Base-by-base conservation (phyloP, 805 yeast genomes). In the Saccharomycopsis sp. region DNA sequence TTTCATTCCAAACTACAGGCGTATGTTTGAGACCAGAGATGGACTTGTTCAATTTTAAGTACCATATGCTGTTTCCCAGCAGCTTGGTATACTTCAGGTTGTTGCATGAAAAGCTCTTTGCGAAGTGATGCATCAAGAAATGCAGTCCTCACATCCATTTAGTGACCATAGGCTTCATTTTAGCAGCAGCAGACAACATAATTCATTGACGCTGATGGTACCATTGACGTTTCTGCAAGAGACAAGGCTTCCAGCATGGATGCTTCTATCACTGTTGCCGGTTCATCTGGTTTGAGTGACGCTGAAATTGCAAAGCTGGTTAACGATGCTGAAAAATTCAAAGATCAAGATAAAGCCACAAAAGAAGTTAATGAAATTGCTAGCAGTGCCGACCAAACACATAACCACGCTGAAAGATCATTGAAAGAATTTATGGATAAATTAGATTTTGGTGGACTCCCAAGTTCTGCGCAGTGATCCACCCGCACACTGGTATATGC, bases 141-240 rank as follows among this genome's bases (percentile, higher is more conserved):
- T n/a, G n/a, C n/a, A n/a, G n/a, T n/a, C n/a, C n/a, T n/a, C n/a
- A n/a, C n/a, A n/a, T n/a, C n/a, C n/a, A n/a, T n/a, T n/a, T n/a
- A n/a, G n/a, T n/a, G n/a, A n/a, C n/a, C n/a, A n/a, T n/a, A n/a
- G n/a, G n/a, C n/a, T n/a, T n/a, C n/a, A n/a, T n/a, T n/a, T n/a
- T n/a, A n/a, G n/a, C n/a, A n/a, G n/a, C n/a, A n/a, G n/a, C n/a
- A n/a, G n/a, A n/a, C n/a, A n/a, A n/a, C n/a, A n/a, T n/a, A n/a
- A n/a, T n/a, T n/a, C 70, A 85, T 88, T 63, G 97, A 88, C 67
- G 95, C 97, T 54, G 96, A 88, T 69, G 97, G 97, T 61, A 89
- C 89, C 65, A 87, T 88, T 74, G 89, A 88, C 74, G 96, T 88
- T 48, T 79, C 86, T 65, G 96, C 96, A 44, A 80, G 81, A 59